A percentile compares a stretch with the other conserved stretches of the same genome.
Conservation (phyloP, 371 early-diverging fungal species). For the Lichtheimia ornata region DNA sequence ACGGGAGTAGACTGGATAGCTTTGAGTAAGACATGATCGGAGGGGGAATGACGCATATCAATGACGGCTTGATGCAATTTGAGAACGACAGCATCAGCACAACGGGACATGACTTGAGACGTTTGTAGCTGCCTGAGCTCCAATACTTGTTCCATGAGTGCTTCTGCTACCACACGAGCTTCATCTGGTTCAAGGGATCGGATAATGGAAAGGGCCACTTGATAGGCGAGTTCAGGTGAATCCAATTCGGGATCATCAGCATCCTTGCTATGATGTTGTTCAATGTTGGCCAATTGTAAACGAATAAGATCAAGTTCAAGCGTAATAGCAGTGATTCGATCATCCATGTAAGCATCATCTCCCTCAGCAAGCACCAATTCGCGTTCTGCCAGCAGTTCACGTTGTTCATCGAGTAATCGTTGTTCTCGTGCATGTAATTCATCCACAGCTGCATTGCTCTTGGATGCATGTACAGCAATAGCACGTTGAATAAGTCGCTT, state of each 20-base stretch:
- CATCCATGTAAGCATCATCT: constrained; percentile 72
- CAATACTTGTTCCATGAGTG: constrained; percentile 32
- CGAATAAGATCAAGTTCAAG: constrained; percentile 25
- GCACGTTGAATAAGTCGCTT: constrained; percentile 26
- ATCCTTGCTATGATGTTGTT: constrained; percentile 12
- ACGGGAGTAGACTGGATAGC: constrained; percentile 15
- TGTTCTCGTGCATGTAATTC: constrained; percentile 35
- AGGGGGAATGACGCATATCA: constrained; percentile 15
- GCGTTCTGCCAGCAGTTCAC: constrained; percentile 68
- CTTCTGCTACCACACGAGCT: constrained; percentile 29
- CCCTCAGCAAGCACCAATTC: constrained; percentile 48
- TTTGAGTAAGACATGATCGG: constrained; percentile 8
- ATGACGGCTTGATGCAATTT: constrained; percentile 16
- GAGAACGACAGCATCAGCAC: constrained; percentile 12
- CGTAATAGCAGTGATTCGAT: constrained; percentile 62
- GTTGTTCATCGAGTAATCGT: constrained; percentile 61
- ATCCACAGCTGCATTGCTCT: neutral
- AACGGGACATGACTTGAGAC: constrained; percentile 4
- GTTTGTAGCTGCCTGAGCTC: constrained; percentile 20
- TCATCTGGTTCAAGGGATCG: constrained; percentile 35
- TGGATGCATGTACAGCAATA: constrained; percentile 5
- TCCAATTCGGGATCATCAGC: neutral
- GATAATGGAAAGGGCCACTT: constrained; percentile 31
- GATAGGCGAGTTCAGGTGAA: constrained; percentile 24
- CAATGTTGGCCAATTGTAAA: neutral